A percentile compares a stretch with the other conserved stretches of the same genome.
Conservation (phyloP, 257 asterid species). For the Petunia axillaris region DNA sequence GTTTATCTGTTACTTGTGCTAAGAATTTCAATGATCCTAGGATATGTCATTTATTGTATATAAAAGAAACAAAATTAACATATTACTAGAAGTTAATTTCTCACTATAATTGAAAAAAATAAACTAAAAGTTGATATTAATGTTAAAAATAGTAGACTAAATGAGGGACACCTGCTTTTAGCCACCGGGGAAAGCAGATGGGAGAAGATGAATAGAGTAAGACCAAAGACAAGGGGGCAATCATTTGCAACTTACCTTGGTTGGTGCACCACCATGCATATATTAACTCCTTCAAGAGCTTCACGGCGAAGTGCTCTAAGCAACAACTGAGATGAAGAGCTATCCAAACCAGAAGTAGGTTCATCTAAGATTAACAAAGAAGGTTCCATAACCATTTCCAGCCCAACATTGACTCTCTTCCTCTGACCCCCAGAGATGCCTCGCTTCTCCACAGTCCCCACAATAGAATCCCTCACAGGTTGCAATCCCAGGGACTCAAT, state of each 20-base stretch:
- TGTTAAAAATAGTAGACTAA: neutral
- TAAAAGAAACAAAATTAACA: no score
- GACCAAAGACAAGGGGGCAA: constrained; percentile 2
- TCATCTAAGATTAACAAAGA: constrained; percentile 94
- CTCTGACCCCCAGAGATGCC: constrained; percentile 99
- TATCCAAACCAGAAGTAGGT: constrained; percentile 99
- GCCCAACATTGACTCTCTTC: constrained; percentile 95
- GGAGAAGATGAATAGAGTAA: neutral
- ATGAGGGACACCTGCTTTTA: neutral
- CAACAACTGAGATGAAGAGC: constrained; percentile 88
- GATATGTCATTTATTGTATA: no score
- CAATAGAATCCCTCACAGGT: constrained; percentile 85
- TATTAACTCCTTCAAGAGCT: constrained; percentile 98
- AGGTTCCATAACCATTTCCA: constrained; percentile 99
- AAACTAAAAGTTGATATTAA: neutral
- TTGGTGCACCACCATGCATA: constrained; percentile 98
- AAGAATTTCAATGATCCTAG: no score
- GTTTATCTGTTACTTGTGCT: no score
- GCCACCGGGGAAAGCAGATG: constrained; percentile 1
- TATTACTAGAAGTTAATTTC: no score
- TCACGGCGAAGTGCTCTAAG: constrained; percentile 98
- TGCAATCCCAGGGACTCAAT: constrained; percentile 94
- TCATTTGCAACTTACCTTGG: constrained; percentile 63
- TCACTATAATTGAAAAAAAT: no score
- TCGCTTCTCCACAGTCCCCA: constrained; percentile 95